Base-by-base conservation (phyloP, 2,329 filamentous ascomycete species). In the Exophiala oligosperma region DNA sequence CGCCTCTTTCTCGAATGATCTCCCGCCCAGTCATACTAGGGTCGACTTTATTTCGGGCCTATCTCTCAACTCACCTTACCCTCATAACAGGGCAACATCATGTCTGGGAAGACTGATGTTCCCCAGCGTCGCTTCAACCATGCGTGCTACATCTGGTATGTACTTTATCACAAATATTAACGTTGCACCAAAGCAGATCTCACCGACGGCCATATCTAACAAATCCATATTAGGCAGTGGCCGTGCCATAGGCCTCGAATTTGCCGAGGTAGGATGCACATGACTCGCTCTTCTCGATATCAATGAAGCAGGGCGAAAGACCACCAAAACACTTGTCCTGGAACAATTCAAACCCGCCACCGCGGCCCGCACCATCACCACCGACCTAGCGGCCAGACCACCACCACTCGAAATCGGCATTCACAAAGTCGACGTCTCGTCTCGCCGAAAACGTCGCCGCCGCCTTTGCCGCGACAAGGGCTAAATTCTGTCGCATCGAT, bases 231-330 rank as follows among this genome's bases (percentile, higher is more conserved):
- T 21, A 1, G 91, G 91, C 53, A 95, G 96, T 68, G 92, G 92
- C 51, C 84, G 89, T 64, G 91, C 91, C 67, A 95, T 95, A 63
- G 86, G 88, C 43, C 81, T 95, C 50, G 88, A 87, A 68, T 95
- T 90, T 71, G 77, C 93, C 52, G 79, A 81, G 3, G 90, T 95
- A 67, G 91, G 91, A 64, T 89, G 88, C 41, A 54, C 49, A 4
- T 23, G 50, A 12, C 12, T 62, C 6, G 60, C 56, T 14, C 49
- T 62, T 7, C 52, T 59, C 9, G 53, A 62, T 26, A 23, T 56
- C 23, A 55, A 57, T n/a, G 51, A 57, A 47, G 50, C 51, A 14
- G 57, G 56, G 17, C 56, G 57, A 4, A 28, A 47, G 44, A 35
- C 29, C 2, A 59, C 56, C 50, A 59, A 53, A 38, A 32, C 26